Percentiles rank a stretch among this genome's conserved stretches.
phyloP scores from a whole-genome alignment of 495 filamentous ascomycete genomes.

The Tuber brumale region DNA sequence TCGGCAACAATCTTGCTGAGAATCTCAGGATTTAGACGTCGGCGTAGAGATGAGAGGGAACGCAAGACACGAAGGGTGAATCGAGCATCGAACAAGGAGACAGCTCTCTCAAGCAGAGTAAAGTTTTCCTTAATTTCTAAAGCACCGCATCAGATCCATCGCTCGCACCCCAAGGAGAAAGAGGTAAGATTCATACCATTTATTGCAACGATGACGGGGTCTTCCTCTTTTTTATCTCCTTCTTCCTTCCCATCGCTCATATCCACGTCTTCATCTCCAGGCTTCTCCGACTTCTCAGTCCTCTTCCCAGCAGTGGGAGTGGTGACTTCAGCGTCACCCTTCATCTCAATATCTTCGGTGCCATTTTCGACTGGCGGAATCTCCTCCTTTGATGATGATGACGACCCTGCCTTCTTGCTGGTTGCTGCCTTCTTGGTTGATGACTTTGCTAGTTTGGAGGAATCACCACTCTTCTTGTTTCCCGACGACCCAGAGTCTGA shows the following conservation, averaged over 20 bases:
- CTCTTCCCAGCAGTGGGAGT: conserved; percentile 48
- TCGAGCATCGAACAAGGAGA: conserved; percentile 85
- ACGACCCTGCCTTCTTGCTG: conserved; percentile 24
- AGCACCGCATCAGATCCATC: conserved; percentile 24
- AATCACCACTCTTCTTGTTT: conserved; percentile 27
- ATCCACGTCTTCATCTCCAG: conserved; percentile 64
- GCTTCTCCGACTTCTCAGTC: conserved; percentile 54
- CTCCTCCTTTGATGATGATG: conserved; percentile 25
- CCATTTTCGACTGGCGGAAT: conserved; percentile 38
- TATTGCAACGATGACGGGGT: conserved; percentile 52
- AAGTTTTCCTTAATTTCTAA: conserved; percentile 93
- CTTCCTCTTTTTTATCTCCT: conserved; percentile 48
- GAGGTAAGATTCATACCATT: conserved; percentile 28
- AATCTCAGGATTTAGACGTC: conserved; percentile 74
- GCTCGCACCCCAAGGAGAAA: conserved; percentile 4
- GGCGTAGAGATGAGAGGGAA: conserved; percentile 90
- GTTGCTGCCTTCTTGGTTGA: conserved; percentile 33
- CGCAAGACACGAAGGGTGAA: conserved; percentile 89
- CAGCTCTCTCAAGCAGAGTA: conserved; percentile 79
- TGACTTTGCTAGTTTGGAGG: conserved; percentile 24
- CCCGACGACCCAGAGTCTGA: conserved; percentile 32
- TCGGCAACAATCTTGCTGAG: conserved; percentile 73
- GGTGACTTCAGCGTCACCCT: conserved; percentile 60
- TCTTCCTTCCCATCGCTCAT: conserved; percentile 63
- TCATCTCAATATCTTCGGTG: conserved; percentile 75